Base-by-base conservation (phyloP, 768 basidiomycete species). In the Mycena latifolia region DNA sequence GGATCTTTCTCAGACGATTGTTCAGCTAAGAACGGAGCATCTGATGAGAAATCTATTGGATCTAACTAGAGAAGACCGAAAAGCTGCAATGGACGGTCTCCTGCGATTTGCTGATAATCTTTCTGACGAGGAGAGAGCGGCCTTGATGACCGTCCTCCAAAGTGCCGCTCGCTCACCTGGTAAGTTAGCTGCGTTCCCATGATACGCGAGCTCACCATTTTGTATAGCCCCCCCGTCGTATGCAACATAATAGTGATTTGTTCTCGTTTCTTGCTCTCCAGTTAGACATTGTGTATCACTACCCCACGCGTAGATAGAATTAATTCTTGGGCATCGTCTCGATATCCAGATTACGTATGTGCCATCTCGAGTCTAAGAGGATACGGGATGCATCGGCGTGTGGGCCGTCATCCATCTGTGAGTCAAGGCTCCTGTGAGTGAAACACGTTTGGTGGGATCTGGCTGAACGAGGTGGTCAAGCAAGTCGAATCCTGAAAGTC, bases 51-150 rank as follows among this genome's bases (percentile, higher is more conserved):
- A 86, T 58, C 81, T 96, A 79, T 78, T 93, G 27, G 86, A 88
- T 17, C 80, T 91, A 67, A 85, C 89, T 15, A 88, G 90, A 66
- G 89, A 90, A 70, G 92, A 96, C 75, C 86, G 89, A 53, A 93
- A 92, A 78, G 89, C 89, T 11, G 88, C 92, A 1, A 76, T 96
- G 65, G 89, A 90, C 65, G 89, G 93, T 37, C 85, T 96, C 63
- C 77, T 88, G 54, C 89, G 89, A 53, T 80, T 95, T 14, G 86
- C 90, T n/a, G 90, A 93, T 63, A 84, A 84, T 39, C 83, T 96
- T 64, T 85, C 87, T 0, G 86, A 88, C 25, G 94, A 94, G 27
- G 94, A 95, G 70, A 89, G 87, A 76, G 78, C 84, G 14, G 78
- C 84, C 0, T 73, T 96, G 66, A 82, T 90, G 39, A 77, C 79